These are phyloP conservation scores for Elongisporangium prolatum DNA, from an alignment of 352 stramenopile genomes.

Conservation along the genomic window DNA sequence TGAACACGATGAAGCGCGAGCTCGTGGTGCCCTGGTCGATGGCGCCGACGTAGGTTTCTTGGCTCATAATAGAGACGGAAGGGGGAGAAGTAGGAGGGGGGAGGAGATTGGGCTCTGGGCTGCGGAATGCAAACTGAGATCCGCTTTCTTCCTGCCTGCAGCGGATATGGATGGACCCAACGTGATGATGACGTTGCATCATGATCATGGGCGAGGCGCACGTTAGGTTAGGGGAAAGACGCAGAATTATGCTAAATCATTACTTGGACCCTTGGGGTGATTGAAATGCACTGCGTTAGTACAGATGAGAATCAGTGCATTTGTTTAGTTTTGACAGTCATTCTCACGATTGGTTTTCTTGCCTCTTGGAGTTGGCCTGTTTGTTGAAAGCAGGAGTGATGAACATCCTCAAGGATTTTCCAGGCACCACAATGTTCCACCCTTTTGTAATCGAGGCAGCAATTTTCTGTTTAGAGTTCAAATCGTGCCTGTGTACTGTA, in stretches of 20 bases:
- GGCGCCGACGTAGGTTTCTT: slow-evolving; percentile 66
- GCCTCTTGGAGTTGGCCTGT: not conserved
- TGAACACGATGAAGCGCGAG: slow-evolving; percentile 96
- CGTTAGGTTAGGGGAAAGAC: not conserved
- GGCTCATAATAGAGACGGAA: slow-evolving; percentile 25
- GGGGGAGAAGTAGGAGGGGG: not conserved
- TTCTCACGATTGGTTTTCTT: not conserved
- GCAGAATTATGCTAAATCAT: not conserved
- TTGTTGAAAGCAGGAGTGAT: not conserved
- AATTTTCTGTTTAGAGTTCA: not conserved
- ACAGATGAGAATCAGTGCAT: not conserved
- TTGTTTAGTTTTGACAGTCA: not conserved
- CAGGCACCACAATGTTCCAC: not conserved
- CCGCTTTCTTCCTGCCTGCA: too few species aligned
- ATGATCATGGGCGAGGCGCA: not conserved
- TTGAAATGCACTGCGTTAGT: not conserved
- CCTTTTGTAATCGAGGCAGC: not conserved
- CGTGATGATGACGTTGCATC: not conserved
- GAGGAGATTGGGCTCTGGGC: slow-evolving; percentile 15
- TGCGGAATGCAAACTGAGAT: slow-evolving; percentile 38
- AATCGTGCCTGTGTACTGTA: not conserved
- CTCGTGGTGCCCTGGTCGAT: slow-evolving; percentile 98
- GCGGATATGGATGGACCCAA: not conserved
- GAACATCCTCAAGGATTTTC: not conserved
- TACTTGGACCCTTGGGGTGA: not conserved